phyloP scores from a whole-genome alignment of 371 early-diverging fungal species.

The Actinomucor elegans region DNA sequence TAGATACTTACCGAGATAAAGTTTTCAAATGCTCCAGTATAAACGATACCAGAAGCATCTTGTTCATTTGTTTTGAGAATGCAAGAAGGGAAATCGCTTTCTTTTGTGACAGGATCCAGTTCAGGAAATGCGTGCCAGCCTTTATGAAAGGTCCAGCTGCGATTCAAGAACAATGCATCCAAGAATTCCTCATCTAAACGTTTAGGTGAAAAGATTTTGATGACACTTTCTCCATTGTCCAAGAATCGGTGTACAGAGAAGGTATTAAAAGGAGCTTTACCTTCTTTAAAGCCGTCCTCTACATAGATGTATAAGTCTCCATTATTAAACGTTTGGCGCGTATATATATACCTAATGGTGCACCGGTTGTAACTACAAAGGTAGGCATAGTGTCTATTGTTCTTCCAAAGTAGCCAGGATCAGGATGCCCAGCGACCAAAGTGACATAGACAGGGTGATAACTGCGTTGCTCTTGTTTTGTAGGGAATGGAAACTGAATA shows the following conservation, averaged over 20 bases:
- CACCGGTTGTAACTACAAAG: slow-evolving; percentile 56
- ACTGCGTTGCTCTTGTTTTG: slow-evolving; percentile 17
- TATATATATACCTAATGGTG: slow-evolving; percentile 27
- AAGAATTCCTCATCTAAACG: slow-evolving; percentile 39
- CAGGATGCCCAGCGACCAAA: slow-evolving; percentile 56
- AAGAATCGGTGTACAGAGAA: slow-evolving; percentile 45
- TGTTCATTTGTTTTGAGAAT: slow-evolving; percentile 21
- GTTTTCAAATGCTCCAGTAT: slow-evolving; percentile 61
- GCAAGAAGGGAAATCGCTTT: slow-evolving; percentile 22
- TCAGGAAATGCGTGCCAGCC: slow-evolving; percentile 72
- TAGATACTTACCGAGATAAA: slow-evolving; percentile 63
- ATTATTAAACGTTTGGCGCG: not conserved
- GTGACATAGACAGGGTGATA: slow-evolving; percentile 68
- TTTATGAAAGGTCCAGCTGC: slow-evolving; percentile 58
- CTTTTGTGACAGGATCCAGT: slow-evolving; percentile 35
- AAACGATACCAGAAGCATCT: slow-evolving; percentile 49
- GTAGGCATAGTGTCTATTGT: slow-evolving; percentile 42
- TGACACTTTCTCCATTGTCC: slow-evolving; percentile 53
- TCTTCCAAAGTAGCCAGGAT: slow-evolving; percentile 55
- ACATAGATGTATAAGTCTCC: not conserved
- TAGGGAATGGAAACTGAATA: slow-evolving; percentile 24
- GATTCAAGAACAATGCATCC: slow-evolving; percentile 42
- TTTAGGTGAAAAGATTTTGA: slow-evolving; percentile 58
- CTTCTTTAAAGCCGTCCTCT: slow-evolving; percentile 30
- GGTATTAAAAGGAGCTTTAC: slow-evolving; percentile 46